phyloP scores from a whole-genome alignment of 2,329 filamentous ascomycete genomes.

The Exophiala phaeomuriformis region DNA sequence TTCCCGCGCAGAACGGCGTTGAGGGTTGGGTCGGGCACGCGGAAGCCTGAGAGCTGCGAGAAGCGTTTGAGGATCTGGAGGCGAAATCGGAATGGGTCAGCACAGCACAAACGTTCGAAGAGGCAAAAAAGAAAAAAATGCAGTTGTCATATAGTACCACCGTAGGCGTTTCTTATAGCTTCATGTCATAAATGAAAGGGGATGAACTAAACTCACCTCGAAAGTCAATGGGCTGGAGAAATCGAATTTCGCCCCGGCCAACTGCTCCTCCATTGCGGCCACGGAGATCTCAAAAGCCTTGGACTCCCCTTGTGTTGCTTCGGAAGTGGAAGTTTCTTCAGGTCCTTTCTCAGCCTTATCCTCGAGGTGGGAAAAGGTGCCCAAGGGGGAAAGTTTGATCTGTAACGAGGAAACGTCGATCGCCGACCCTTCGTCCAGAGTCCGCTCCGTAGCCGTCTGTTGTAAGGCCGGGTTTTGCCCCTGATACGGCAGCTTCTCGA shows the following conservation, averaged over 20 bases:
- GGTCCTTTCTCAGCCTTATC: conserved; percentile 1
- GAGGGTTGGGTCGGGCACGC: conserved; percentile 64
- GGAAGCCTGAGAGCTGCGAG: conserved; percentile 70
- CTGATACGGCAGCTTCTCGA: not conserved
- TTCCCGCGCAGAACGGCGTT: conserved; percentile 47
- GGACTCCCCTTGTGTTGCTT: not conserved
- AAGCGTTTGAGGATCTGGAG: conserved; percentile 69
- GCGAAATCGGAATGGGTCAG: conserved; percentile 10
- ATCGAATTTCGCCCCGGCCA: conserved; percentile 50
- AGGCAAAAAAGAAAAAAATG: too few relatives aligned
- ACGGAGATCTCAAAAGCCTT: conserved; percentile 26
- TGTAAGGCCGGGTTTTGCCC: not conserved
- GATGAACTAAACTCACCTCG: conserved; percentile 50
- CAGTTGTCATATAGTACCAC: not conserved
- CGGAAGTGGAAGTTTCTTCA: not conserved
- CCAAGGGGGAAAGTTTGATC: conserved; percentile 6
- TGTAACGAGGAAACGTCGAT: conserved; percentile 6
- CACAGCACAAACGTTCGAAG: not conserved
- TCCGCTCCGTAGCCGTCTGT: not conserved
- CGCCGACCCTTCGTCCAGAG: not conserved
- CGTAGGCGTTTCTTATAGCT: too few relatives aligned
- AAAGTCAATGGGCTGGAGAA: conserved; percentile 50
- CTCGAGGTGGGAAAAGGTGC: conserved; percentile 10
- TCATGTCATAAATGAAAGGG: not conserved
- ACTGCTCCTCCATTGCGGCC: conserved; percentile 27